Evolutionary conservation across 1,284 basidiomycete genomes (phyloP).

Genomic region (Wallemia ichthyophaga): DNA sequence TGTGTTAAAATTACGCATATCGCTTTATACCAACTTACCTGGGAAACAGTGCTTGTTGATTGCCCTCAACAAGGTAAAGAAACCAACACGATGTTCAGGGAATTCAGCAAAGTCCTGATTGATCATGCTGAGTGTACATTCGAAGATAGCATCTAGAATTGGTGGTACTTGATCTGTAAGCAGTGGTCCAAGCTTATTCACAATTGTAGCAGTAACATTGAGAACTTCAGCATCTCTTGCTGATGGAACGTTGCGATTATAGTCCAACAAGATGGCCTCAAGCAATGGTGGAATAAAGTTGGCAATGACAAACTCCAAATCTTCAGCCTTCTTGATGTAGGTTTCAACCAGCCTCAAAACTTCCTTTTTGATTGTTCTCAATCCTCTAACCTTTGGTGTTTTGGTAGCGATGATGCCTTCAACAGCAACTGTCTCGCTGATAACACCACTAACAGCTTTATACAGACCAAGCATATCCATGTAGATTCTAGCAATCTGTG

Average conservation of each 20-base stretch:
- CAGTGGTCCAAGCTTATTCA: conserved; percentile 40
- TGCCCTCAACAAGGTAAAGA: conserved; percentile 82
- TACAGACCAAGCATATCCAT: conserved; percentile 96
- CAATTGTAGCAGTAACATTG: conserved; percentile 96
- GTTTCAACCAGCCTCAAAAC: conserved; percentile 91
- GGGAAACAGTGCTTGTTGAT: conserved; percentile 93
- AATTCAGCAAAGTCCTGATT: conserved; percentile 96
- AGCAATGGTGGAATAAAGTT: conserved; percentile 86
- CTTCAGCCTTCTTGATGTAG: conserved; percentile 86
- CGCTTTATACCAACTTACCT: conserved; percentile 21
- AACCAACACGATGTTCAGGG: conserved; percentile 88
- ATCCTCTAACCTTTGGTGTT: conserved; percentile 78
- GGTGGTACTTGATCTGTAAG: conserved; percentile 87
- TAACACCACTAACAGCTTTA: conserved; percentile 91
- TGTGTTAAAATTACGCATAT: not conserved
- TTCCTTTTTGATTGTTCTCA: conserved; percentile 96
- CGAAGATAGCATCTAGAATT: conserved; percentile 87
- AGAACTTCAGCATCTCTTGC: conserved; percentile 92
- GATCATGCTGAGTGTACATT: conserved; percentile 94
- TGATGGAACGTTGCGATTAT: conserved; percentile 71
- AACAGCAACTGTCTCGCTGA: conserved; percentile 48
- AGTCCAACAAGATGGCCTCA: conserved; percentile 90
- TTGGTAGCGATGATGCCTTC: conserved; percentile 73
- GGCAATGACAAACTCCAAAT: conserved; percentile 64
- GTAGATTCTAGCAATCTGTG: conserved; percentile 86